phyloP scores from a whole-genome alignment of 129 eudicot genomes.

The Logfia minima region DNA sequence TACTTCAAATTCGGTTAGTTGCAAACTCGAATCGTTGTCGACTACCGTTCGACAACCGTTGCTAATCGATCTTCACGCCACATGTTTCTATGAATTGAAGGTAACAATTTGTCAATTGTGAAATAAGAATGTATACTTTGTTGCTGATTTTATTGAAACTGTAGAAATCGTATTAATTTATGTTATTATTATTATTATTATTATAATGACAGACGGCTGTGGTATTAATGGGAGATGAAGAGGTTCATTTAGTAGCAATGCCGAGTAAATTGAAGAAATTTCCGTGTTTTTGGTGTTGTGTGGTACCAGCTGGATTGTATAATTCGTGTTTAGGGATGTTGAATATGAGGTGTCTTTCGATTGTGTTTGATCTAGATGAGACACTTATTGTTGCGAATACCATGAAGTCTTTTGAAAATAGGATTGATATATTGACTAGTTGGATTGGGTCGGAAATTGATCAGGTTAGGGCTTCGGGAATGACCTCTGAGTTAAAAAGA shows the following conservation, averaged over 20 bases:
- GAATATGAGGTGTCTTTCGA: conserved; percentile 72
- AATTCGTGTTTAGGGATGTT: conserved; percentile 72
- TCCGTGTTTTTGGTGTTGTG: conserved; percentile 92
- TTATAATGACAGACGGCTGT: conserved; percentile 67
- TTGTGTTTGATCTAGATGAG: conserved; percentile 97
- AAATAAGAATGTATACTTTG: background rate
- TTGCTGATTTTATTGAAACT: background rate
- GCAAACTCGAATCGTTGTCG: conserved; percentile 72
- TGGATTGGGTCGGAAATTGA: conserved; percentile 76
- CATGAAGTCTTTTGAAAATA: conserved; percentile 92
- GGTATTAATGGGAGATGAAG: conserved; percentile 70
- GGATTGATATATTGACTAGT: conserved; percentile 66
- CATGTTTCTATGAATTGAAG: conserved; percentile 75
- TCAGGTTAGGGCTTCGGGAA: conserved; percentile 53
- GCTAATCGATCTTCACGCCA: conserved; percentile 66
- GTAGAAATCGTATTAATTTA: background rate
- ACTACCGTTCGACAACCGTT: conserved; percentile 37
- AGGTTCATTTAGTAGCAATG: conserved; percentile 94
- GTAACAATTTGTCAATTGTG: conserved; percentile 20
- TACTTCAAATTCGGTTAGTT: conserved; percentile 35
- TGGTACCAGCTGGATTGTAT: conserved; percentile 66
- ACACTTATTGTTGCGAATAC: conserved; percentile 95
- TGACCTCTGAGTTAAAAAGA: conserved; percentile 84
- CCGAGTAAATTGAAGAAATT: conserved; percentile 69
- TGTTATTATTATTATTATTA: conserved; percentile 15